Conservation (phyloP, 352 stramenopile species). For the Pythium brachiatum region DNA sequence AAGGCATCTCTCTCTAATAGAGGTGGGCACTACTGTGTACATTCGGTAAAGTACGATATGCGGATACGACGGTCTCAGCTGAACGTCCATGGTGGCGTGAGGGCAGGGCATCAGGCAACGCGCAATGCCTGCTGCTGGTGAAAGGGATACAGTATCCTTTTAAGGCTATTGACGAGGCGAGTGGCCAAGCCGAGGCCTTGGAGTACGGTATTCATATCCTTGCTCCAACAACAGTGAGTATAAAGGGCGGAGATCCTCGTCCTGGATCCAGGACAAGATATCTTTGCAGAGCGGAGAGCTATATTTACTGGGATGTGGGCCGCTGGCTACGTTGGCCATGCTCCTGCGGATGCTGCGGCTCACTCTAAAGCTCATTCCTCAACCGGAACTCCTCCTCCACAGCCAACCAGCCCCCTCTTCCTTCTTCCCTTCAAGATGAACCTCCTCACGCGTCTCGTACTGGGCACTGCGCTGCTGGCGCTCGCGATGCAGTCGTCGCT, state of each 20-base stretch:
- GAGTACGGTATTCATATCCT: no score
- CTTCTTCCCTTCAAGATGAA: constrained; percentile 16
- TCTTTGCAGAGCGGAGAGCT: no score
- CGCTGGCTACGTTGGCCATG: background rate
- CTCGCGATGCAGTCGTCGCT: constrained; percentile 9
- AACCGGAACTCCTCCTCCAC: background rate
- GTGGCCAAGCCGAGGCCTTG: no score
- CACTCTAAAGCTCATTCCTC: background rate
- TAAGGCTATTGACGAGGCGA: no score
- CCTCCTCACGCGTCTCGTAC: constrained; percentile 13
- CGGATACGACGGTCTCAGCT: background rate
- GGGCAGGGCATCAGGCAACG: background rate
- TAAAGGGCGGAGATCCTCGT: no score
- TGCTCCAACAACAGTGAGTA: no score
- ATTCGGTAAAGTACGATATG: background rate
- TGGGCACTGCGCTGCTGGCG: constrained; percentile 9
- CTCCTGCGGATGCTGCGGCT: background rate
- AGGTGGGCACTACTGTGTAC: background rate
- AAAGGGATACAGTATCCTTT: no score
- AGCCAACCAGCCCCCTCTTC: background rate
- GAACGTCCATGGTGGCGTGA: background rate
- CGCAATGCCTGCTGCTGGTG: no score
- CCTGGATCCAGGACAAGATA: no score
- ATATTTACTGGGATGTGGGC: background rate
- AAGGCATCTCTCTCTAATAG: background rate